Evolutionary conservation across 192 early-diverging fungal species (phyloP), one percentile per base, ranked within the genome.

Genomic region (Mortierella hygrophila): DNA sequence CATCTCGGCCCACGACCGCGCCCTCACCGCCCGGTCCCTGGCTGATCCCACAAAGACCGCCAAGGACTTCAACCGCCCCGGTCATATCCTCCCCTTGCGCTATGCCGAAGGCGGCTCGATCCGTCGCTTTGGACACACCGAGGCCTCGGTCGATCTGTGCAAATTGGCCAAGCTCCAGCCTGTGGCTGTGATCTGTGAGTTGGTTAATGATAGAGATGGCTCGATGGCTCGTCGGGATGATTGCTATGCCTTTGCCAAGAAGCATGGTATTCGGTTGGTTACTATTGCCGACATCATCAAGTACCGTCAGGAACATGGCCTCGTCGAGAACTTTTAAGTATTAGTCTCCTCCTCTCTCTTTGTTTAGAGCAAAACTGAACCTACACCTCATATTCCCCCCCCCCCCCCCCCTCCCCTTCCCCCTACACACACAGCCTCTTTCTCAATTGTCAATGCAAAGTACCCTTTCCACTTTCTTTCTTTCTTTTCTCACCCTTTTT

Each of bases 201-300:
- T 99, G 70, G 95, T 98, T 29, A 96, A 94, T 68, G 95, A 99
- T 52, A 94, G 96, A 77, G 94, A 97, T 84, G 98, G 99, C 4
- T 91, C 90, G 0, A 99, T 99, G 97, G 98, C 98, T 60, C 92
- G 99, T 40, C 86, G 98, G 26, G 96, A 98, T 85, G 98, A 99
- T 88, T 95, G 98, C 71, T 89, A 90, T 60, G 87, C 76, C 20
- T 97, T 99, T 93, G 95, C 97, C n/a, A 93, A 91, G 73, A 92
- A 95, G 85, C 96, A 95, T 78, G 91, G 92, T 0, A 90, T 99
- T 57, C 97, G 93, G 88, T 74, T 99, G 73, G 95, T 99, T 60
- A 97, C 96, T 0, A 99, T 99, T 75, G 94, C 91, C 54, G 96
- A 97, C 77, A 88, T 99, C 6, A 94, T 95, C 60, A 89, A 93